Percentiles rank a stretch among this genome's conserved stretches.
These are phyloP conservation scores for Stereum hirsutum DNA, from an alignment of 1,284 basidiomycete species.

Conservation along the genomic window DNA sequence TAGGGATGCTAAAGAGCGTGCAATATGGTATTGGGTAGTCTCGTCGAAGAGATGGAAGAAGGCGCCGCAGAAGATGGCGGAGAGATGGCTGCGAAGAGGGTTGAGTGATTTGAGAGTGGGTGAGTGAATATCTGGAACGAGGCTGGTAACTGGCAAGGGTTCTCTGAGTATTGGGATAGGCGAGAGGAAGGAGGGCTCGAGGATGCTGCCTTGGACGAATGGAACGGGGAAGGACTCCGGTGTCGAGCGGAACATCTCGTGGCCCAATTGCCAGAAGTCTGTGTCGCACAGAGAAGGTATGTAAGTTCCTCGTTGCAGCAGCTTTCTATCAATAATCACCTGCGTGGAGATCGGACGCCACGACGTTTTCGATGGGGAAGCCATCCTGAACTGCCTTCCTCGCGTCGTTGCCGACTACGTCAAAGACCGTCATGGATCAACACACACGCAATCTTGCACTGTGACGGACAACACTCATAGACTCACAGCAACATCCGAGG, in stretches of 20 bases:
- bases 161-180: slow-evolving; percentile 16
- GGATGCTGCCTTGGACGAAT: slow-evolving; percentile 32
- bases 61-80: slow-evolving; percentile 29
- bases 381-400: not conserved
- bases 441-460: not conserved
- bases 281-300: not conserved
- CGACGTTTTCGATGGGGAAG: slow-evolving; percentile 1
- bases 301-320: not conserved
- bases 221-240: slow-evolving; percentile 27
- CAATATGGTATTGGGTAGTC: slow-evolving; percentile 26
- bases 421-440: not conserved
- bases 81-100: slow-evolving; percentile 28
- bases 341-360: not conserved
- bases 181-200: slow-evolving; percentile 22
- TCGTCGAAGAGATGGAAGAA: slow-evolving; percentile 38
- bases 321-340: not conserved
- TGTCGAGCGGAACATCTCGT: slow-evolving; percentile 15
- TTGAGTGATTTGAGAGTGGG: slow-evolving; percentile 26
- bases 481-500: slow-evolving; percentile 9
- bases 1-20: slow-evolving; percentile 23
- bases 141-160: slow-evolving; percentile 15
- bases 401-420: not conserved
- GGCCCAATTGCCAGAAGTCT: slow-evolving; percentile 16
- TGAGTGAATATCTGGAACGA: slow-evolving; percentile 17
- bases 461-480: too few species aligned